A percentile compares a stretch with the other conserved stretches of the same genome.
These are phyloP conservation scores for Aspergillus bridgeri DNA, from an alignment of 495 filamentous ascomycete genomes.

Conservation along the genomic window DNA sequence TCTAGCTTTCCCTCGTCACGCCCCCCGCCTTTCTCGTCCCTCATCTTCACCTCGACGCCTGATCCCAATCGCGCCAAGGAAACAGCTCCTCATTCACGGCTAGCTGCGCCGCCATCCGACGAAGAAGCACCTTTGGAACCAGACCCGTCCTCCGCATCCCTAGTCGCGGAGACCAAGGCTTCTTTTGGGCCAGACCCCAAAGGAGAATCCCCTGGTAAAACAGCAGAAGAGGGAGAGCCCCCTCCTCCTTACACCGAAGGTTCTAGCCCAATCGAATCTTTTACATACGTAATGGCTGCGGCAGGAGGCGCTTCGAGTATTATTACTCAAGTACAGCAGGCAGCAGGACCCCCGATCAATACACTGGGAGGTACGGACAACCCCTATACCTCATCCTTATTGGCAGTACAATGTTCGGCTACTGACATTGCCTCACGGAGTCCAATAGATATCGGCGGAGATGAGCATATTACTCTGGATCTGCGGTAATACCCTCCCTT, in stretches of 20 bases:
- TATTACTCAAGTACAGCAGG: constrained; percentile 96
- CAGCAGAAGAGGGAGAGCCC: constrained; percentile 81
- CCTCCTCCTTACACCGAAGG: constrained; percentile 96
- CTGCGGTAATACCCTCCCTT: constrained; percentile 63
- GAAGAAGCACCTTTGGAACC: constrained; percentile 44
- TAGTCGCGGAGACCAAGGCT: constrained; percentile 78
- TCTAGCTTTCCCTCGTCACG: constrained; percentile 49
- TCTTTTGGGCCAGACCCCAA: constrained; percentile 73
- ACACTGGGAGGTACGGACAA: constrained; percentile 83
- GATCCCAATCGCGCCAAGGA: constrained; percentile 49
- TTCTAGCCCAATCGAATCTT: constrained; percentile 84
- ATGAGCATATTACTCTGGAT: constrained; percentile 95
- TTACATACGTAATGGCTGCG: constrained; percentile 96
- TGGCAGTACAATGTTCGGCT: constrained; percentile 1
- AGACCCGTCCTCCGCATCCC: constrained; percentile 43
- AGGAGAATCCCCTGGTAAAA: constrained; percentile 62
- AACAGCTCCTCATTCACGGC: constrained; percentile 53
- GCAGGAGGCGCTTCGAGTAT: constrained; percentile 96
- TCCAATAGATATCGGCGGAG: constrained; percentile 69
- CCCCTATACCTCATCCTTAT: neutral
- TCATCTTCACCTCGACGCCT: constrained; percentile 47
- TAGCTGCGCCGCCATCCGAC: constrained; percentile 42
- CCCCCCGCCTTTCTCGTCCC: constrained; percentile 63
- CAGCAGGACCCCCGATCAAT: constrained; percentile 79
- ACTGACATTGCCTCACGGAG: constrained; percentile 9